Conservation (phyloP, 1,284 basidiomycete genomes). For the Flammula alnicola region DNA sequence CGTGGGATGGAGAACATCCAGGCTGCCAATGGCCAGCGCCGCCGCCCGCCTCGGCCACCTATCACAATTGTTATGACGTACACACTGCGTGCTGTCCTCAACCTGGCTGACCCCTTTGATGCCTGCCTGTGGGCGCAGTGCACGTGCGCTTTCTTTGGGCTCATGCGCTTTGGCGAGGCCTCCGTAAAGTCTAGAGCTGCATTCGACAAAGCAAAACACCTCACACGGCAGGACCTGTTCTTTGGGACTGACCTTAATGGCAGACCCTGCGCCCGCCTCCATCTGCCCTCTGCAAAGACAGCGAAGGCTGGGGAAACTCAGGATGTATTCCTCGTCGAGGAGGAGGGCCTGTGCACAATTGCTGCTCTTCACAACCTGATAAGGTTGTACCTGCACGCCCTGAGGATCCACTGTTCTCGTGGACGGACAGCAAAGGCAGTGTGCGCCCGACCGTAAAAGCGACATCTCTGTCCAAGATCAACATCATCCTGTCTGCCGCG, state of each 20-base stretch:
- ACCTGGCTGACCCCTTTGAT: conserved; percentile 35
- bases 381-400: conserved; percentile 30
- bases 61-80: conserved; percentile 36
- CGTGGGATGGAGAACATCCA: conserved; percentile 33
- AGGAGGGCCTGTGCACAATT: conserved; percentile 31
- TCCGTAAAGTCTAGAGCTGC: conserved; percentile 25
- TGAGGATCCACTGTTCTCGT: conserved; percentile 33
- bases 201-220: conserved; percentile 28
- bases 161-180: conserved; percentile 42
- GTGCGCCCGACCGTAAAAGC: conserved; percentile 33
- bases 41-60: conserved; percentile 28
- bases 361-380: conserved; percentile 36
- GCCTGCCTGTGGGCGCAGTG: conserved; percentile 41
- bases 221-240: conserved; percentile 24
- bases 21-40: conserved; percentile 8
- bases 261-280: conserved; percentile 27
- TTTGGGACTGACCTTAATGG: conserved; percentile 26
- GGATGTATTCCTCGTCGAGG: conserved; percentile 29
- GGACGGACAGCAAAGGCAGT: conserved; percentile 30
- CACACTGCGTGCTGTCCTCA: conserved; percentile 22
- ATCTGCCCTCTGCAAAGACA: conserved; percentile 39
- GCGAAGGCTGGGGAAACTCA: conserved; percentile 37
- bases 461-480: conserved; percentile 32
- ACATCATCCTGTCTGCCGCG: conserved; percentile 25
- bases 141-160: conserved; percentile 39